A percentile compares a stretch with the other conserved stretches of the same genome.
These are phyloP conservation scores for Mollisiaceae sp. DNA, from an alignment of 2,329 filamentous ascomycete species.

Conservation along the genomic window DNA sequence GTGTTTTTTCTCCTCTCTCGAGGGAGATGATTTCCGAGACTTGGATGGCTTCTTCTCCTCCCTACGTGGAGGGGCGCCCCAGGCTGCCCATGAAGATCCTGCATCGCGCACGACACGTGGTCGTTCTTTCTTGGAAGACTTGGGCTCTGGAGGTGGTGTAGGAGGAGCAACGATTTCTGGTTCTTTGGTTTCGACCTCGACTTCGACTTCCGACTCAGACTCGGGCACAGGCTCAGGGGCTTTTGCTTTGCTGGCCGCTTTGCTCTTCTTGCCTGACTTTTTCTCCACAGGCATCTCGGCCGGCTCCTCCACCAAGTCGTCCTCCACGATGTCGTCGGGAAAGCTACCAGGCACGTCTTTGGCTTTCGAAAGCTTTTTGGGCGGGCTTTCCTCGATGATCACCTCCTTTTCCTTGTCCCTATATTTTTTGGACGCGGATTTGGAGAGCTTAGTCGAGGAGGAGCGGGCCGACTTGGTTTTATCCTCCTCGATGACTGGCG, in stretches of 20 bases:
- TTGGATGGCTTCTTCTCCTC: constrained; percentile 42
- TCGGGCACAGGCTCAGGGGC: constrained; percentile 26
- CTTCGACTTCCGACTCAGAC: constrained; percentile 19
- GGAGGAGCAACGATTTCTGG: constrained; percentile 43
- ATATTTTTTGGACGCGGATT: constrained; percentile 44
- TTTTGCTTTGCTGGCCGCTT: constrained; percentile 45
- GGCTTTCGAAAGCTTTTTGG: constrained; percentile 45
- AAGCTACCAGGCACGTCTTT: constrained; percentile 62
- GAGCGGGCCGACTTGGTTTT: constrained; percentile 49
- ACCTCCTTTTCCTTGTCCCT: constrained; percentile 37
- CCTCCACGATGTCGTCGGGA: constrained; percentile 44
- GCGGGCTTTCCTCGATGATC: constrained; percentile 40
- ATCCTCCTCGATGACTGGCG: constrained; percentile 49
- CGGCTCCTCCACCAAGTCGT: constrained; percentile 26
- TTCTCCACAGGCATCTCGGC: constrained; percentile 42
- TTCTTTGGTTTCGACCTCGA: constrained; percentile 25
- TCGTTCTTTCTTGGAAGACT: constrained; percentile 73
- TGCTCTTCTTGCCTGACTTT: constrained; percentile 49
- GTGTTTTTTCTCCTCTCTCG: constrained; percentile 43
- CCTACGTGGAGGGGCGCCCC: constrained; percentile 59
- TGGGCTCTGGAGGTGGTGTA: constrained; percentile 49
- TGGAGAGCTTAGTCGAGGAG: constrained; percentile 24
- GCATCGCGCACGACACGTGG: constrained; percentile 71
- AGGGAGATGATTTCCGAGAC: constrained; percentile 37
- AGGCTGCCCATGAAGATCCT: constrained; percentile 75